These are phyloP conservation scores for Phragmites australis DNA, from an alignment of 176 grass and related monocot species.

Conservation along the genomic window DNA sequence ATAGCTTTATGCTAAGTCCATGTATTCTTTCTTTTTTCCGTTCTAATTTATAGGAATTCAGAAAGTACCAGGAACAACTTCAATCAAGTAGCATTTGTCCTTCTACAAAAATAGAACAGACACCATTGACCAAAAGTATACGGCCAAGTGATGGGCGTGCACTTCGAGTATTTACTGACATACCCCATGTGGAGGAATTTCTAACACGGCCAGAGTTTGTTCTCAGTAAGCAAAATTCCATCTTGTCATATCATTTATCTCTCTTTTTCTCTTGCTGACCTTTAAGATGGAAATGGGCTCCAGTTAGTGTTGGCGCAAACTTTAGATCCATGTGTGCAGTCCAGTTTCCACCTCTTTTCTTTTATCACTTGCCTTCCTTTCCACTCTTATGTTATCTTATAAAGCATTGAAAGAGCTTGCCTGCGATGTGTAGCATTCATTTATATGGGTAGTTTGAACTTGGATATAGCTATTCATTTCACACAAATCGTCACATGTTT, in stretches of 20 bases:
- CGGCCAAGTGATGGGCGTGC: conserved; percentile 55
- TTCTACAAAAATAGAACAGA: conserved; percentile 30
- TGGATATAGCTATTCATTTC: background rate
- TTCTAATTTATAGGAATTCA: conserved; percentile 67
- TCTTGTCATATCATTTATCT: background rate
- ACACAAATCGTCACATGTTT: background rate
- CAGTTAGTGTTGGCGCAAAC: background rate
- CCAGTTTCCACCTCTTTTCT: background rate
- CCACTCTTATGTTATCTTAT: background rate
- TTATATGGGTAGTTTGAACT: conserved; percentile 4
- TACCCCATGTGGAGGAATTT: conserved; percentile 89
- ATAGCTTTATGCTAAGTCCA: conserved; percentile 8
- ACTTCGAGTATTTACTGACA: conserved; percentile 82
- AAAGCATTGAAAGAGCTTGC: conserved; percentile 7
- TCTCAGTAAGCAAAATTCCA: conserved; percentile 66
- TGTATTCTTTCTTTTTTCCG: conserved; percentile 13
- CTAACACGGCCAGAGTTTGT: conserved; percentile 83
- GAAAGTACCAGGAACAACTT: conserved; percentile 68
- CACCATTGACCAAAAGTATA: conserved; percentile 44
- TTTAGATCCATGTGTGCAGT: background rate
- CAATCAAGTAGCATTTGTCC: conserved; percentile 53
- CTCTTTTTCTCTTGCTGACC: background rate
- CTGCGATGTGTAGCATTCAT: background rate
- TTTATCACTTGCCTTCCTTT: background rate
- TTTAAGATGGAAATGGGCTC: conserved; percentile 6